Conservation (phyloP, 352 stramenopile genomes). For the Peronospora destructor region DNA sequence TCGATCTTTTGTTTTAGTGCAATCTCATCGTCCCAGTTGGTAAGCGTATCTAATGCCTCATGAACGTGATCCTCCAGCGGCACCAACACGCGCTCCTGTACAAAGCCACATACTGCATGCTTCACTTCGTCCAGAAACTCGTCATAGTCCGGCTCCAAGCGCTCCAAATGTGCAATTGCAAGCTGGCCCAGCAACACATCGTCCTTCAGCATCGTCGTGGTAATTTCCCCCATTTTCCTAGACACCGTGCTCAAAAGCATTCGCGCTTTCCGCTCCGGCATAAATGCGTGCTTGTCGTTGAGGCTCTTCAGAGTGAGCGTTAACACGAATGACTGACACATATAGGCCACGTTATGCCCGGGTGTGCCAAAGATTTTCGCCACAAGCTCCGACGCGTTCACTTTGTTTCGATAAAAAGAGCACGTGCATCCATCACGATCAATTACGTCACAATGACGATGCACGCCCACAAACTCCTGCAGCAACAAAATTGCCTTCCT, state of each 20-base stretch:
- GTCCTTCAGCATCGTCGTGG: conserved; percentile 42
- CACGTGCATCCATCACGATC: conserved; percentile 37
- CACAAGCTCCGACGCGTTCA: conserved; percentile 40
- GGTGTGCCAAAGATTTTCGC: conserved; percentile 34
- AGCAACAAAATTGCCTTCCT: conserved; percentile 44
- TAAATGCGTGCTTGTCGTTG: conserved; percentile 31
- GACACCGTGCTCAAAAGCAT: conserved; percentile 43
- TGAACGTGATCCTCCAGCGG: conserved; percentile 56
- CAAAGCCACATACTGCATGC: conserved; percentile 39
- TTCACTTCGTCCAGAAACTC: conserved; percentile 58
- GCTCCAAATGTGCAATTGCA: conserved; percentile 22
- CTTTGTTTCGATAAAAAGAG: conserved; percentile 31
- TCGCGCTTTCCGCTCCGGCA: conserved; percentile 40
- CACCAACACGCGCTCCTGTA: conserved; percentile 49
- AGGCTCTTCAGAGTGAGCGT: conserved; percentile 33
- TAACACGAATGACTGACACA: conserved; percentile 35
- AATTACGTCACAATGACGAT: conserved; percentile 37
- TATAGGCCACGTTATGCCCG: conserved; percentile 26
- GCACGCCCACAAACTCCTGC: conserved; percentile 53
- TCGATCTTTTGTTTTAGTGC: conserved; percentile 48
- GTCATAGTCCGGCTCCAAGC: conserved; percentile 42
- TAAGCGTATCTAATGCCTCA: conserved; percentile 45
- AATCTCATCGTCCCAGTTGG: conserved; percentile 41
- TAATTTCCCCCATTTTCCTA: conserved; percentile 48
- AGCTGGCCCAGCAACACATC: conserved; percentile 34